Evolutionary conservation across 1,284 basidiomycete species (phyloP).

Genomic region (Cryptococcus maquisensis): DNA sequence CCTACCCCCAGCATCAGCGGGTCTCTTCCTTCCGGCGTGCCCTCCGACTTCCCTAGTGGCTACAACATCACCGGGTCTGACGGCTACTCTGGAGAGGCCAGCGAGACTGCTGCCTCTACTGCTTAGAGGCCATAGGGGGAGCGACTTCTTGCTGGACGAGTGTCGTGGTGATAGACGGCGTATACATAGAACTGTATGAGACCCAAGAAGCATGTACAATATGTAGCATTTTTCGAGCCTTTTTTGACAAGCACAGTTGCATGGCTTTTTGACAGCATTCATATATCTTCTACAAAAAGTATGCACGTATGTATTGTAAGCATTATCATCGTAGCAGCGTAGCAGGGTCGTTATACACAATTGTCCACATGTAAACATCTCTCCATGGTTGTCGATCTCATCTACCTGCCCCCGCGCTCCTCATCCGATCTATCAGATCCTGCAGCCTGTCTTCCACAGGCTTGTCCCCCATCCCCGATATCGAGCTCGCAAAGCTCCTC

Average conservation of each 20-base stretch:
- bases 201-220: neutral
- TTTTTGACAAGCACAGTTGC: too few species aligned
- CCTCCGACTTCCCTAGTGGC: neutral
- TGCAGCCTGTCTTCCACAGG: constrained; percentile 43
- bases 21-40: neutral
- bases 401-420: constrained; percentile 3
- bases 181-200: neutral
- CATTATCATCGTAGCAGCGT: neutral
- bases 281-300: neutral
- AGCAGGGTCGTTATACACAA: neutral
- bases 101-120: neutral
- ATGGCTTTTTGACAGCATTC: neutral
- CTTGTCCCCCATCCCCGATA: constrained; percentile 7
- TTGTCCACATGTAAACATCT: neutral
- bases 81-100: too few species aligned
- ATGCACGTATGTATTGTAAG: neutral
- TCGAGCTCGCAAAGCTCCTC: constrained; percentile 26
- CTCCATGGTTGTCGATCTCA: neutral
- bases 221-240: neutral
- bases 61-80: neutral
- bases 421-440: constrained; percentile 40
- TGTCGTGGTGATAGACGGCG: too few species aligned
- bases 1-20: neutral
- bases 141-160: too few species aligned
- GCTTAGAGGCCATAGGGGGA: too few species aligned